Base-by-base conservation (phyloP, 768 basidiomycete genomes). In the Boletus vinaceobasis region DNA sequence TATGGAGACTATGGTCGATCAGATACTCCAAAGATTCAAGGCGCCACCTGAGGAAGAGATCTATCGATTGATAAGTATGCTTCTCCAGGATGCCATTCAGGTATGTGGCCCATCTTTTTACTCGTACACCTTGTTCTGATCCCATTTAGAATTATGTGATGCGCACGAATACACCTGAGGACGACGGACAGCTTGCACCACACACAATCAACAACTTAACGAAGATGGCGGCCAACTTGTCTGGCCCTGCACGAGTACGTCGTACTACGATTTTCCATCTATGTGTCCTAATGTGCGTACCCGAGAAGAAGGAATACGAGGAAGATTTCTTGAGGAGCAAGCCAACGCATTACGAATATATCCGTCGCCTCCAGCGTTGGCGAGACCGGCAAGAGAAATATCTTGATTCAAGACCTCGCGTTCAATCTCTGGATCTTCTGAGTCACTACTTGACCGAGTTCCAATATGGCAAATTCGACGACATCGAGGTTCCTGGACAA, bases 401-500 rank as follows among this genome's bases (percentile, higher is more conserved):
- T 49, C 78, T 99, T 11, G 95, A 98, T 65, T 77, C 85, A 26
- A 79, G 93, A 39, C 92, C 93, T 43, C 85, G 88, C 36, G 71
- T 87, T 42, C 93, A 96, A 63, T 84, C 92, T 5, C 75, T 99
- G 52, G 94, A 97, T 58, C 76, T 85, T 45, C 76, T 91, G 40
- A 93, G 92, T 60, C 93, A 95, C 71, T 97, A 94, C 73, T 77
- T 99, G 63, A 90, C 92, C 7, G 97, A 98, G 71, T 99, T 98
- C 78, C 96, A 98, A 62, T 94, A 98, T 71, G 87, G 85, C 65
- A 97, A 94, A 69, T 93, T 96, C 47, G 97, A 98, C 59, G 96
- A 99, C 59, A 91, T 99, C 37, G 95, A 99, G 66, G 84, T 99
- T 47, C 95, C 95, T n/a, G 97, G 97, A 7, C 97, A 99, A 71